Percentiles rank a stretch among this genome's conserved stretches.
phyloP scores from a whole-genome alignment of 2,329 filamentous ascomycete species.

The Cryphonectria carpinicola region DNA sequence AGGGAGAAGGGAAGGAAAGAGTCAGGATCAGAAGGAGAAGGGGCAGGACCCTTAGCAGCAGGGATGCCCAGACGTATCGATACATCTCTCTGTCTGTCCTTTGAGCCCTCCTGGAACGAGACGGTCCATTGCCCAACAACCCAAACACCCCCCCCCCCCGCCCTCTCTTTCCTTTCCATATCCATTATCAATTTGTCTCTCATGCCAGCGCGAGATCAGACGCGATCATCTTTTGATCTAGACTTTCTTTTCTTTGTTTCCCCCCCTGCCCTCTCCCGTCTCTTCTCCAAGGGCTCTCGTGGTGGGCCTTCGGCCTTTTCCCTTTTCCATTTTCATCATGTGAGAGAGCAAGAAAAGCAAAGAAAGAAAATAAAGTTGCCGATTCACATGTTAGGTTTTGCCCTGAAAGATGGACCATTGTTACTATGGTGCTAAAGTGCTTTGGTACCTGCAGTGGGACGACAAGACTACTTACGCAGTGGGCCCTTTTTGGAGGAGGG shows the following conservation, averaged over 20 bases:
- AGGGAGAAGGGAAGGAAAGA: neutral
- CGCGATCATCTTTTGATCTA: neutral
- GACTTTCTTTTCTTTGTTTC: neutral
- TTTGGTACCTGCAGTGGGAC: neutral
- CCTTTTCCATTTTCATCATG: too few species aligned
- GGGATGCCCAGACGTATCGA: constrained; percentile 13
- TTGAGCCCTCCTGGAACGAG: neutral
- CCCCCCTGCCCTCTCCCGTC: too few species aligned
- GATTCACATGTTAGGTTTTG: neutral
- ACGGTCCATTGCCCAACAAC: neutral
- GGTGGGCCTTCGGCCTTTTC: too few species aligned
- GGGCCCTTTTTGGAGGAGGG: neutral
- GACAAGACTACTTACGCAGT: neutral
- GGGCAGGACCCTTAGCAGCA: neutral
- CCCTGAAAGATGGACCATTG: neutral
- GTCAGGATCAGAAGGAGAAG: neutral
- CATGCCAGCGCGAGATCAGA: neutral
- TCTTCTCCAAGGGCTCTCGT: neutral
- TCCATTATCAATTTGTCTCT: neutral
- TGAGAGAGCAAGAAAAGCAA: neutral
- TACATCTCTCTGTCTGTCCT: neutral
- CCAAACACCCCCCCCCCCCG: too few species aligned
- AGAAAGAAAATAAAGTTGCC: neutral
- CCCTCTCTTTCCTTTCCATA: neutral
- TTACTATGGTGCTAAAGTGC: neutral